Base-by-base conservation (phyloP, 495 filamentous ascomycete species). In the Lophiostoma macrostomum region DNA sequence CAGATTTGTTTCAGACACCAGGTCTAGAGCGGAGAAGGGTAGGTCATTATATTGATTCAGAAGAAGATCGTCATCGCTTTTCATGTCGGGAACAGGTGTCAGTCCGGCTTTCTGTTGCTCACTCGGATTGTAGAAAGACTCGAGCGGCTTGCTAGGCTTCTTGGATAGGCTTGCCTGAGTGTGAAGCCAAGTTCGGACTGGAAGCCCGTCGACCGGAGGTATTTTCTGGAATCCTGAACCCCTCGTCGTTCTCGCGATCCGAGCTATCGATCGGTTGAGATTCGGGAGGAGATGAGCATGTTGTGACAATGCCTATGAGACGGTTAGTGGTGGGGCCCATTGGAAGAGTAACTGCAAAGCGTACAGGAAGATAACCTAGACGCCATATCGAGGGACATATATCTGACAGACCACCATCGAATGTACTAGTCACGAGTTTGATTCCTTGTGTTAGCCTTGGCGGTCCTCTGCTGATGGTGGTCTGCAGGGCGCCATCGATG, bases 271-370 rank as follows among this genome's bases (percentile, higher is more conserved):
- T 19, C 56, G 59, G 32, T 46, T 55, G 11, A 71, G 50, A 2
- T 56, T 69, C 4, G 66, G 64, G 1, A 67, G 18, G 20, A 71
- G 64, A 14, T 56, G 43, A 10, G 64, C 49, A 34, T 65, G 46
- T 22, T 53, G 50, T 6, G 66, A 57, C 3, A 69, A 30, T 19
- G 50, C 50, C 64, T 67, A 23, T 14, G 11, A 13, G 29, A 1
- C 13, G 5, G 31, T 53, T 12, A 53, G 37, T 43, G 37, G 51
- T 27, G 38, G 36, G 30, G 14, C 16, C 29, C 0, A 16, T 38
- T 32, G 12, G 5, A 4, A 34, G 8, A 46, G 8, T 1, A 1
- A n/a, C 3, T 13, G 19, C 5, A 12, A 25, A 16, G 11, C 35
- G 19, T 56, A 64, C 58, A 4, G 44, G 23, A 22, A 67, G 53